phyloP scores from a whole-genome alignment of 2,329 filamentous ascomycete species.

The Claviceps paspali region DNA sequence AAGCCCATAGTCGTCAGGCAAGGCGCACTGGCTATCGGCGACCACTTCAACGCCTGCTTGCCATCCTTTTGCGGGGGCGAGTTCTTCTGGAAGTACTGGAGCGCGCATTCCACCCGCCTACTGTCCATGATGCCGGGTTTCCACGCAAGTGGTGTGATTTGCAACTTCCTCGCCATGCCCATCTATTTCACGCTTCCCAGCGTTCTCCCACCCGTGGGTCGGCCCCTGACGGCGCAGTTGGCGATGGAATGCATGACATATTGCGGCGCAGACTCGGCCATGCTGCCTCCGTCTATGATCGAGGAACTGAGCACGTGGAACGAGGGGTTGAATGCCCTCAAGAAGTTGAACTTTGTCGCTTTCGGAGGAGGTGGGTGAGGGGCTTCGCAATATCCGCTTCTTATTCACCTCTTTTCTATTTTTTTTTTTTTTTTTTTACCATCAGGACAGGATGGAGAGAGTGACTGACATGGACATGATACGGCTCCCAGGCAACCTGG shows the following conservation, averaged over 20 bases:
- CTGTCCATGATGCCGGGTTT: conserved; percentile 20
- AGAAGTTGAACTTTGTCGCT: conserved; percentile 17
- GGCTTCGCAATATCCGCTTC: too few relatives aligned
- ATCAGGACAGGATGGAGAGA: too few relatives aligned
- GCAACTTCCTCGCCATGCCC: conserved; percentile 7
- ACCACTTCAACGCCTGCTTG: conserved; percentile 16
- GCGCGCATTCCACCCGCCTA: neutral
- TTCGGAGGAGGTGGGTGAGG: conserved; percentile 24
- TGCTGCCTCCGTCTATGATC: conserved; percentile 24
- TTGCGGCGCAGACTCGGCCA: conserved; percentile 12
- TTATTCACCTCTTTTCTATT: too few relatives aligned
- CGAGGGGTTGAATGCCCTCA: conserved; percentile 15
- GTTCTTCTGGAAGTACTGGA: neutral
- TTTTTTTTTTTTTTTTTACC: too few relatives aligned
- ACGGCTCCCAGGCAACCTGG: conserved; percentile 20
- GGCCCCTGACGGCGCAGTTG: conserved; percentile 19
- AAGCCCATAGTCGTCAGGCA: conserved; percentile 23
- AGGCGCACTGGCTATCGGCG: conserved; percentile 21
- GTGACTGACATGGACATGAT: too few relatives aligned
- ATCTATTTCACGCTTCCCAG: conserved; percentile 17
- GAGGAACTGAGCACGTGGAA: conserved; percentile 25
- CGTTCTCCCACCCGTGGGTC: conserved; percentile 16
- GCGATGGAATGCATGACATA: conserved; percentile 17
- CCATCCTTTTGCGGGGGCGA: conserved; percentile 1
- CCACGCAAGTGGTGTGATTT: conserved; percentile 19